These are phyloP conservation scores for Solanum corneliomulleri DNA, from an alignment of 257 asterid genomes.

Conservation along the genomic window DNA sequence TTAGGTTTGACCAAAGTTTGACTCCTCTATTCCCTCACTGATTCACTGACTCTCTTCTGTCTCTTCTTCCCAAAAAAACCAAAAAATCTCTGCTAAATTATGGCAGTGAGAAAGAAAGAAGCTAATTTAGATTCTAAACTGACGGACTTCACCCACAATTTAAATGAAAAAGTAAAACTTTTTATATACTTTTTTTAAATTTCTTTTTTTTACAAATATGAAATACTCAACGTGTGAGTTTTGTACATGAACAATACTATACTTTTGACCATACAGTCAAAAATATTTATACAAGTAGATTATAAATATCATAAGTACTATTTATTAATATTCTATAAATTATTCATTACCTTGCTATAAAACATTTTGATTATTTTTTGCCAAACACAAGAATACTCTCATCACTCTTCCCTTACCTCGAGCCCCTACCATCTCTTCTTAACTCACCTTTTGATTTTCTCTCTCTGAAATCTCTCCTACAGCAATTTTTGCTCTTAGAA, in stretches of 20 bases:
- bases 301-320: background rate
- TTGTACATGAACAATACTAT: background rate
- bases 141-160: background rate
- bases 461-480: background rate
- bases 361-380: background rate
- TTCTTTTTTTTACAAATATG: background rate
- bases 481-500: background rate
- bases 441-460: background rate
- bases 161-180: background rate
- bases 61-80: conserved; percentile 4
- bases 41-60: conserved; percentile 15
- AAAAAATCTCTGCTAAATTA: conserved; percentile 19
- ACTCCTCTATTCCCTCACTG: conserved; percentile 65
- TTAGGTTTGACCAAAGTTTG: conserved; percentile 31
- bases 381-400: conserved; percentile 26
- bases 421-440: conserved; percentile 49
- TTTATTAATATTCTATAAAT: background rate
- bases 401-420: conserved; percentile 43
- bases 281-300: background rate
- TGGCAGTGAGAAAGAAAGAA: background rate
- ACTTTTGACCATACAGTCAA: background rate
- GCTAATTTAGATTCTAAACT: background rate
- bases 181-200: too few species aligned
- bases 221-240: background rate
- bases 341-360: background rate